Evolutionary conservation across 306 rosid genomes (phyloP), one percentile per base, ranked within the genome.

Genomic region (Quercus berberidifolia): DNA sequence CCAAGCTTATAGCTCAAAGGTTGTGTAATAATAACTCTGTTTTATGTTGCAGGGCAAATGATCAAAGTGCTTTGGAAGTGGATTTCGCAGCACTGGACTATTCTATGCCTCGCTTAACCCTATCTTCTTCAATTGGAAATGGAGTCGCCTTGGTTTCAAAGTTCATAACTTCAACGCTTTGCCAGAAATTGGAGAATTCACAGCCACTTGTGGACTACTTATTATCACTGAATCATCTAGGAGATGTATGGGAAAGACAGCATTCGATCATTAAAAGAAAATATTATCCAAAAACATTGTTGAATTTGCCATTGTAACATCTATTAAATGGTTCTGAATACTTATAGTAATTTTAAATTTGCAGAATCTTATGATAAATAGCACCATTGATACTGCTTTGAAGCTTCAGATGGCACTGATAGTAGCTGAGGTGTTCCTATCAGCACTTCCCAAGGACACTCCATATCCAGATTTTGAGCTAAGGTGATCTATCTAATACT

Each of bases 141-240:
- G 98, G 98, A 35, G 73, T 91, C 17, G 41, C 52, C 57, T 88
- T 82, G 81, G 83, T 84, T 73, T 85, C 93, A 15, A 94, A 92
- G 84, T 89, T 89, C 78, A 74, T 86, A 19, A 85, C 91, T 58
- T 79, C 93, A 51, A 87, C 74, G 79, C 76, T 90, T 60, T 64
- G 89, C 46, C 92, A 92, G 55, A 87, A 82, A 76, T 49, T 82
- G 82, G 88, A 87, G 51, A 86, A 85, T 75, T 80, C 88, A 43
- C 97, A 94, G 55, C 87, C 97, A 38, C 89, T 94, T 21, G 94
- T 92, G 79, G 94, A 94, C 82, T 94, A 94, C 88, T 88, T 94
- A 57, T 68, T 85, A 26, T 83, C 90, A 65, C 83, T 91, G 64
- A 67, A 86, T 51, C 85, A 90, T 71, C 83, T 83, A 28, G 99